Base-by-base conservation (phyloP, 148 eudicot genomes). In the Cornus florida region DNA sequence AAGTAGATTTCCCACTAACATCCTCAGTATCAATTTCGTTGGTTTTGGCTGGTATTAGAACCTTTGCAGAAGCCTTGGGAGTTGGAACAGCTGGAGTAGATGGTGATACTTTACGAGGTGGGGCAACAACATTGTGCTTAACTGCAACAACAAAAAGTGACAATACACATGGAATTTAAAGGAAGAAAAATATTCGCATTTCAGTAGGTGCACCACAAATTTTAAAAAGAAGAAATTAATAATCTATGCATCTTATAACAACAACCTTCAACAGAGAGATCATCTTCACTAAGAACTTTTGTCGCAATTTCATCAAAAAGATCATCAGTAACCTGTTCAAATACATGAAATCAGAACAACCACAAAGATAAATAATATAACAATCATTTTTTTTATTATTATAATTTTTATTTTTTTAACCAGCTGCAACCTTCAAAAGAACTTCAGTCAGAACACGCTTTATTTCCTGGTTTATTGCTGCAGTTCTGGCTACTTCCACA, bases 251-350 rank as follows among this genome's bases (percentile, higher is more conserved):
- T 66, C 65, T 35, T 23, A 38, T 56, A 35, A 69, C 39, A 83
- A 64, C 74, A 76, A 92, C 98, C 94, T 79, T 85, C 88, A 81
- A 75, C 82, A 81, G 89, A 23, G 73, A 35, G 79, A 82, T 89
- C 94, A 78, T 88, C 95, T 86, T 96, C 98, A 76, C 77, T 84
- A 33, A 96, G 90, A 83, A 96, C 99, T 88, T 86, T 90, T 8
- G 94, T 90, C 33, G 99, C 99, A 77, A 94, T 96, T 73, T 94
- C 97, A 85, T 94, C 92, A 84, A 96, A 94, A 72, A 96, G 98
- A 75, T 92, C 94, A 81, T 92, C 95, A 53, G 99, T 96, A 69
- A 94, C 99, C 99, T 96, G 88, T 72, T 57, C 78, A 84, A 81
- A 75, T 73, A 77, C 11, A 71, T 8, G 79, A 28, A 71, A 73